A percentile compares a stretch with the other conserved stretches of the same genome.
phyloP scores from a whole-genome alignment of 192 early-diverging fungal genomes.

The Coemansia sp. region DNA sequence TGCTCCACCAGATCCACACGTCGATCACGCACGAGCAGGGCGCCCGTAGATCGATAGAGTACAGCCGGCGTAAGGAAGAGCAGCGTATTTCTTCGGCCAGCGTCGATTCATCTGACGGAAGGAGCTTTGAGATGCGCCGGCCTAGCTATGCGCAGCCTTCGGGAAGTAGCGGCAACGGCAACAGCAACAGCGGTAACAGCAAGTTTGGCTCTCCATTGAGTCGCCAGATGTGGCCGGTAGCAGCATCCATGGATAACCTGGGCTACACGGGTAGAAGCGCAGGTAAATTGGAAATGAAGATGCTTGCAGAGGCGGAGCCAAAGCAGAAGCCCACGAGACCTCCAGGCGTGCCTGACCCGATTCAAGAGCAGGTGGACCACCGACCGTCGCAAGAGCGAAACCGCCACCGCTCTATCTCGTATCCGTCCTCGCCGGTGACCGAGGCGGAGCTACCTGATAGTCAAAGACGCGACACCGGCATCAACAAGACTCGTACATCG shows the following conservation, averaged over 20 bases:
- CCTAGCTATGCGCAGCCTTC: background rate
- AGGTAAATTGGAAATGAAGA: background rate
- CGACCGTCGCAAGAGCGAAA: background rate
- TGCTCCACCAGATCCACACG: constrained; percentile 56
- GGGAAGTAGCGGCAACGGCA: background rate
- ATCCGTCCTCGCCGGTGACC: constrained; percentile 13
- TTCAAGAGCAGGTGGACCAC: constrained; percentile 15
- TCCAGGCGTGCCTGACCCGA: constrained; percentile 8
- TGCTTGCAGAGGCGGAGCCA: background rate
- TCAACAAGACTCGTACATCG: constrained; percentile 12
- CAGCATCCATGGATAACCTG: constrained; percentile 24
- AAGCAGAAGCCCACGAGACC: background rate
- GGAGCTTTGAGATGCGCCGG: background rate
- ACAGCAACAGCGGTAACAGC: background rate
- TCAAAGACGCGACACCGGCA: background rate
- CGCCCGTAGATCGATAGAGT: constrained; percentile 45
- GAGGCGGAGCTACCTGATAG: constrained; percentile 2
- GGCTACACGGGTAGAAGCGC: background rate
- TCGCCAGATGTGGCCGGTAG: constrained; percentile 43
- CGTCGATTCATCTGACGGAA: background rate
- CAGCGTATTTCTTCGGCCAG: constrained; percentile 15
- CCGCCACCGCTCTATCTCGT: constrained; percentile 32
- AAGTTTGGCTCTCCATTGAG: constrained; percentile 46
- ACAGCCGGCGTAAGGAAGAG: constrained; percentile 34
- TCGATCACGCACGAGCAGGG: constrained; percentile 53